Conservation (phyloP, 2,329 filamentous ascomycete species). For the Podosphaera fusca region DNA sequence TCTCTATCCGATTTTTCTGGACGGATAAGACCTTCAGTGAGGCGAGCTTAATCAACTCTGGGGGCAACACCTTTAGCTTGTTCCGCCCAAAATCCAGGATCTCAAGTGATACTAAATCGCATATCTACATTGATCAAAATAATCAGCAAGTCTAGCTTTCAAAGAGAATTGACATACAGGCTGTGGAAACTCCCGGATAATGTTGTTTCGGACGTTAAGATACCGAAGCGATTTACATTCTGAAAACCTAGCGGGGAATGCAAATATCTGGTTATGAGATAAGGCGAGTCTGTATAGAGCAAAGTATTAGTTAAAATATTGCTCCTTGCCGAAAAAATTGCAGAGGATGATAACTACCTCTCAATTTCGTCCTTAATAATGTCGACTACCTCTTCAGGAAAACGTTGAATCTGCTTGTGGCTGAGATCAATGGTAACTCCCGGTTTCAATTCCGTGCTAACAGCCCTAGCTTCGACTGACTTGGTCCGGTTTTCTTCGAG, state of each 20-base stretch:
- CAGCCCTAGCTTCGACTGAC: conserved; percentile 33
- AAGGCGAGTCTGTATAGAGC: conserved; percentile 38
- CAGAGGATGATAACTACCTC: conserved; percentile 10
- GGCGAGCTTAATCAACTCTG: conserved; percentile 55
- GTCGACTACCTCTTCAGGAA: conserved; percentile 18
- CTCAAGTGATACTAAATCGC: conserved; percentile 66
- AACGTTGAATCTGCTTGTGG: conserved; percentile 41
- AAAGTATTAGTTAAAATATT: background rate
- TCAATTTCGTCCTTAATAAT: conserved; percentile 18
- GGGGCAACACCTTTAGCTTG: conserved; percentile 53
- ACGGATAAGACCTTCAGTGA: conserved; percentile 79
- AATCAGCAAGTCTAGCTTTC: background rate
- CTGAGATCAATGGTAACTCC: conserved; percentile 62
- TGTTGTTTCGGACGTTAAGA: conserved; percentile 58
- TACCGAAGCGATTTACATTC: conserved; percentile 61
- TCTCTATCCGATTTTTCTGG: conserved; percentile 66
- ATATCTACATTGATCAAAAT: conserved; percentile 32
- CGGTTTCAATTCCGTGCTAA: conserved; percentile 33
- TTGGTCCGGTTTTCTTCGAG: conserved; percentile 41
- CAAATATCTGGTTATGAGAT: conserved; percentile 54
- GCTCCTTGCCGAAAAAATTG: background rate
- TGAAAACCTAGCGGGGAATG: conserved; percentile 46
- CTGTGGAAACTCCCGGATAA: conserved; percentile 42
- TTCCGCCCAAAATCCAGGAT: conserved; percentile 86
- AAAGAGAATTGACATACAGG: conserved; percentile 24